These are phyloP conservation scores for Diaporthe ampelina DNA, from an alignment of 2,329 filamentous ascomycete species.

Conservation along the genomic window DNA sequence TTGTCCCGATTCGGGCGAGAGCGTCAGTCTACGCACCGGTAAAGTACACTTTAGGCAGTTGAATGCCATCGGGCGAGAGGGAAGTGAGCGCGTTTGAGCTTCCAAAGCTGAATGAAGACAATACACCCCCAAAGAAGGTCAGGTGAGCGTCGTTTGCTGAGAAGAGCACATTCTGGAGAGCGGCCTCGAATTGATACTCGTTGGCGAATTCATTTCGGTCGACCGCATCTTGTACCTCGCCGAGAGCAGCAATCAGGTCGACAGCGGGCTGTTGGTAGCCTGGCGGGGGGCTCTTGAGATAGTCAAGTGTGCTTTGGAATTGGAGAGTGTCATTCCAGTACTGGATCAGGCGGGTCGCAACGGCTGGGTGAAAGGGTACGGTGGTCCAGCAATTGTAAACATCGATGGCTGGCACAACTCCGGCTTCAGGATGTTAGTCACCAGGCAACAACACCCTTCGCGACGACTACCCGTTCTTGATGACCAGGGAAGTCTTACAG, in stretches of 20 bases:
- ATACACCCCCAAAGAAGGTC: slow-evolving; percentile 48
- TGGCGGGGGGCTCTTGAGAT: slow-evolving; percentile 49
- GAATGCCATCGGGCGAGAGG: slow-evolving; percentile 50
- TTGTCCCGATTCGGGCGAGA: neutral
- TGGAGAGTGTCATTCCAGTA: slow-evolving; percentile 60
- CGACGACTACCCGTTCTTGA: neutral
- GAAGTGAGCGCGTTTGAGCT: slow-evolving; percentile 49
- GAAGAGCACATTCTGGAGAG: slow-evolving; percentile 50
- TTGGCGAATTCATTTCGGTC: slow-evolving; percentile 49
- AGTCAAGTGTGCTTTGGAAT: slow-evolving; percentile 44
- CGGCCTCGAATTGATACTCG: slow-evolving; percentile 55
- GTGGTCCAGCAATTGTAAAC: slow-evolving; percentile 56
- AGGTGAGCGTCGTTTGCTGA: slow-evolving; percentile 53
- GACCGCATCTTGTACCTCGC: slow-evolving; percentile 50
- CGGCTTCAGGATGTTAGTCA: neutral
- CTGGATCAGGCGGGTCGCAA: slow-evolving; percentile 57
- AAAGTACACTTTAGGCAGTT: slow-evolving; percentile 52
- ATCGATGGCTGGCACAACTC: neutral
- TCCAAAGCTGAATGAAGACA: slow-evolving; percentile 50
- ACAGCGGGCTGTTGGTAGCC: slow-evolving; percentile 50
- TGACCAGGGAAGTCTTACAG: neutral
- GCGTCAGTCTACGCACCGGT: neutral
- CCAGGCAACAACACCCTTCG: neutral
- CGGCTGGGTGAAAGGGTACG: slow-evolving; percentile 60
- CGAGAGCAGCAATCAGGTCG: slow-evolving; percentile 50